Evolutionary conservation across 352 stramenopile genomes (phyloP).

Genomic region (Phytophthora sp.): DNA sequence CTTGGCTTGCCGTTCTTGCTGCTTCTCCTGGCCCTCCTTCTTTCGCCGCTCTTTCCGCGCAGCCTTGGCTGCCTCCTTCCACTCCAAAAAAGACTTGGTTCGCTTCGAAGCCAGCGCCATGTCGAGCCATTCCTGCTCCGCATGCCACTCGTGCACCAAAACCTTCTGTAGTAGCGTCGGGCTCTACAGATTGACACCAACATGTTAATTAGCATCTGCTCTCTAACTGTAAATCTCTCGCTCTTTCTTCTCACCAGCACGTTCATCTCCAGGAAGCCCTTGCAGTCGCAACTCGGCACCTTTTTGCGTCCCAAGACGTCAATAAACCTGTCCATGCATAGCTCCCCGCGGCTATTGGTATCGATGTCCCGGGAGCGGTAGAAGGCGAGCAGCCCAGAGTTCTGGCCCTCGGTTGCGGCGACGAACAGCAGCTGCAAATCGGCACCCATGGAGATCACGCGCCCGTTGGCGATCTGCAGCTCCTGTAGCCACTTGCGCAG

Average conservation of each 20-base stretch:
- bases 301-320: constrained; percentile 68
- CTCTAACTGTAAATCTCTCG: not conserved
- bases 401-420: constrained; percentile 45
- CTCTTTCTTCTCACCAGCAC: constrained; percentile 55
- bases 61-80: constrained; percentile 70
- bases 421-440: constrained; percentile 70
- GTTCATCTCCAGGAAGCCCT: constrained; percentile 83
- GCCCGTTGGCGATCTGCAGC: constrained; percentile 50
- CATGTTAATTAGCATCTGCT: not conserved
- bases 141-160: constrained; percentile 73
- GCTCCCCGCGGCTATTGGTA: constrained; percentile 59
- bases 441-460: constrained; percentile 64
- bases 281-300: constrained; percentile 49
- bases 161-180: constrained; percentile 61
- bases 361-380: constrained; percentile 63
- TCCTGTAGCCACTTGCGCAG: constrained; percentile 67
- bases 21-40: constrained; percentile 54
- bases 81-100: constrained; percentile 67
- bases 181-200: constrained; percentile 42
- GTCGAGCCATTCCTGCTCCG: constrained; percentile 65
- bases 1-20: constrained; percentile 47
- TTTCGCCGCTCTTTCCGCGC: constrained; percentile 67
- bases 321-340: constrained; percentile 75
- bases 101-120: constrained; percentile 51
- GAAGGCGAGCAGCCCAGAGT: constrained; percentile 49